Evolutionary conservation across 2,329 filamentous ascomycete genomes (phyloP), one percentile per base, ranked within the genome.

Genomic region (Verticillium albo-atrum): DNA sequence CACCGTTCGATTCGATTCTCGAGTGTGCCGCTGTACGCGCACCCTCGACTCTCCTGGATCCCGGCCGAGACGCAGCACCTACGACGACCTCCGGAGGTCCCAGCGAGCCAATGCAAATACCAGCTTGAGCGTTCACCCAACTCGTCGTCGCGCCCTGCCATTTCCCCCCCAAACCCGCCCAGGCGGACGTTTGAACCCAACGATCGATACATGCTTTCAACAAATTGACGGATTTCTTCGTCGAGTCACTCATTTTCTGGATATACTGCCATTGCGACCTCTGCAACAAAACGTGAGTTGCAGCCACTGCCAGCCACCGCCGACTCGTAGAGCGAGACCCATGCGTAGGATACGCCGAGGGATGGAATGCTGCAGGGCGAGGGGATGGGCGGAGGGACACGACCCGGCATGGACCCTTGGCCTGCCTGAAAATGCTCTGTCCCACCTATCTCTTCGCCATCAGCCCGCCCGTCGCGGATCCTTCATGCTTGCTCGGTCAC

Each of bases 281-380:
- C 27, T 6, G 14, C 58, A 70, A 70, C 68, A 71, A 62, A 66
- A 79, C 81, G 71, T 75, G 83, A 79, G 68, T 83, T 83, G 78
- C n/a, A n/a, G 42, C 20, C 9, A 12, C 42, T 20, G n/a, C 42
- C 42, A 25, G 42, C 42, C 42, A 47, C 42, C n/a, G 9, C 10
- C 42, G 20, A 23, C 9, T 9, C 42, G 20, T 7, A 6, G 9
- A 47, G 42, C n/a, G n/a, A 47, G 3, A 9, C 6, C 42, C 9
- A n/a, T 9, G 42, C 42, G 42, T 10, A 20, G 42, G 42, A 47
- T 23, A 23, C 42, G 42, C 42, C 17, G 42, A 47, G n/a, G 42
- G 42, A 47, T 47, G 42, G 42, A 47, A 47, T 47, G 42, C n/a
- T 47, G 42, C 42, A 47, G 42, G 42, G 20, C 42, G 42, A 47